Conservation (phyloP, 2,329 filamentous ascomycete genomes). For the Neopestalotiopsis sp. region DNA sequence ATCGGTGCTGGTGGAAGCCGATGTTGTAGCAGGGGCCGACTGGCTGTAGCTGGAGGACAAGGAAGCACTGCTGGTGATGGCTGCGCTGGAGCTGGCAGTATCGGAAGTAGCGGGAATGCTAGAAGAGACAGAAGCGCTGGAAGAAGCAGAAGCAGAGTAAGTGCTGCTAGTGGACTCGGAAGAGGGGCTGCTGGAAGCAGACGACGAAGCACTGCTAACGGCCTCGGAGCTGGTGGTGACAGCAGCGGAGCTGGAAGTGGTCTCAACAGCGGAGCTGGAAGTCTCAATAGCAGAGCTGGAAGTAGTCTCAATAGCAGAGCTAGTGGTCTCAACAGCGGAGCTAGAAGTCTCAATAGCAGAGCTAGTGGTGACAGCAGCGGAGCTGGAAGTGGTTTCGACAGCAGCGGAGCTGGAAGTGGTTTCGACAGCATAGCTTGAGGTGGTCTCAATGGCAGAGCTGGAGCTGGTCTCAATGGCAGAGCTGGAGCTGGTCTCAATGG, state of each 20-base stretch:
- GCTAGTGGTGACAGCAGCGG: slow-evolving; percentile 7
- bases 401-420: slow-evolving; percentile 1
- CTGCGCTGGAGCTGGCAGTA: slow-evolving; percentile 11
- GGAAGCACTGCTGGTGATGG: slow-evolving; percentile 10
- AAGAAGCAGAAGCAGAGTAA: background rate
- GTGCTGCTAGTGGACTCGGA: background rate
- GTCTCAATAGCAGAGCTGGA: background rate
- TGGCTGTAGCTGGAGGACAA: background rate
- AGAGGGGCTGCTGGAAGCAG: background rate
- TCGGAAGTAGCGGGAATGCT: background rate
- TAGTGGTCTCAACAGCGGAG: background rate
- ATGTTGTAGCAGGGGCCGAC: background rate
- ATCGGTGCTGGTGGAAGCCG: slow-evolving; percentile 1
- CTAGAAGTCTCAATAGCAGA: background rate
- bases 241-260: background rate
- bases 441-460: background rate
- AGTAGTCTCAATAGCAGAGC: background rate
- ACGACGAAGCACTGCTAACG: background rate
- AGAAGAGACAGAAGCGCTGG: background rate
- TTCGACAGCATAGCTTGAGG: background rate
- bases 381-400: background rate
- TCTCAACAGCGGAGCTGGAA: background rate
- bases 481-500: background rate
- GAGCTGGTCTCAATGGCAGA: background rate
- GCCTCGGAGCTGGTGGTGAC: background rate